Evolutionary conservation across 2,329 filamentous ascomycete species (phyloP), one percentile per base, ranked within the genome.

Genomic region (Diaporthe amygdali): DNA sequence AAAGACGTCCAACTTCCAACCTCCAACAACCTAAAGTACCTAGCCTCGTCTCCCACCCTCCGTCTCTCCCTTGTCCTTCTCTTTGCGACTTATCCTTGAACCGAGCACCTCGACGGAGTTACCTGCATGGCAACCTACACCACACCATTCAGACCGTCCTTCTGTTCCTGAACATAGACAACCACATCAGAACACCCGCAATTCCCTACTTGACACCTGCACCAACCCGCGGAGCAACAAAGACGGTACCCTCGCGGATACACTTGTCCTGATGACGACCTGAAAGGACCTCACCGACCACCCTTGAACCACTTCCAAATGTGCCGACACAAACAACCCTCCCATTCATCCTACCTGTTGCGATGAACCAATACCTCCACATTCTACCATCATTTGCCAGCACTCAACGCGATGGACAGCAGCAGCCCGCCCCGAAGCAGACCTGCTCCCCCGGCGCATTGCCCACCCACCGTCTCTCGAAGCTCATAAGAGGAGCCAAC

Each of bases 401-500:
- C 14, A 41, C 47, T 17, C 39, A 27, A 27, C 34, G 34, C 39
- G 64, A 59, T 47, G 41, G 34, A 20, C 61, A 41, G 34, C 61
- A 41, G 34, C 39, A 61, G 41, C 6, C 37, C 20, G 30, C 66
- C 34, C 37, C 30, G 6, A 70, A 67, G 32, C 59, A 72, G 54
- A 46, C 63, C 14, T 32, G 59, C 37, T 30, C 66, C 15, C 41
- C 66, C 4, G 66, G 59, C 54, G 47, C 59, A 25, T 68, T 55
- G 47, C 66, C 41, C 69, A 67, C 54, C 9, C 69, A 71, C 15
- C 73, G 74, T 5, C 69, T 79, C 17, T 74, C 76, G 2, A 75
- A 66, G 63, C 69, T 78, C 41, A 67, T 79, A 25, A 75, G 72
- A n/a, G 68, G 72, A 12, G 84, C 83, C 49, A 82, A 84, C 69